A percentile compares a stretch with the other conserved stretches of the same genome.
Conservation (phyloP, 805 yeast species). For the Saturnispora silvae region DNA sequence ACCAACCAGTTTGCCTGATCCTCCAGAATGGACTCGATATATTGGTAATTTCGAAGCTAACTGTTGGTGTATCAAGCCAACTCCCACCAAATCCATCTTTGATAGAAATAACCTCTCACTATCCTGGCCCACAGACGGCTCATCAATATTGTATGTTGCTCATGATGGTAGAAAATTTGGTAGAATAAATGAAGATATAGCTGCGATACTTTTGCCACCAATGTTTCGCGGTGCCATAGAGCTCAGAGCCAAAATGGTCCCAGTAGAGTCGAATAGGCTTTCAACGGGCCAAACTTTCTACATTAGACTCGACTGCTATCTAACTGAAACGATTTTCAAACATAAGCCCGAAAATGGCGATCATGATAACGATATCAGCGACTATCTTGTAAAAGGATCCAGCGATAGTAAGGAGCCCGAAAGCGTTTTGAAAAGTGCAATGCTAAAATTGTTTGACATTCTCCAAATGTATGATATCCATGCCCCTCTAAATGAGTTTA, state of each 20-base stretch:
- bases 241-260: conserved; percentile 49
- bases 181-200: conserved; percentile 60
- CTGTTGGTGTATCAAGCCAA: conserved; percentile 72
- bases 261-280: conserved; percentile 41
- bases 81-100: too few relatives aligned
- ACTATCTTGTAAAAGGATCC: conserved; percentile 1
- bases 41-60: conserved; percentile 51
- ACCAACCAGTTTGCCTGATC: not conserved
- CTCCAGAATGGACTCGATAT: conserved; percentile 24
- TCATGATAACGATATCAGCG: conserved; percentile 6
- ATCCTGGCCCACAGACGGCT: too few relatives aligned
- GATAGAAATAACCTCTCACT: too few relatives aligned
- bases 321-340: conserved; percentile 21
- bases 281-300: conserved; percentile 70
- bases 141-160: too few relatives aligned
- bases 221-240: conserved; percentile 42
- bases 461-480: not conserved
- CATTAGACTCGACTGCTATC: conserved; percentile 56
- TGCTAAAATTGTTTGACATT: conserved; percentile 1
- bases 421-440: conserved; percentile 7
- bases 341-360: conserved; percentile 15
- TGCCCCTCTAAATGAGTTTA: conserved; percentile 26
- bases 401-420: conserved; percentile 9
- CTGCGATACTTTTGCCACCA: conserved; percentile 55
- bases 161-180: conserved; percentile 51